These are phyloP conservation scores for Taxillus chinensis DNA, from an alignment of 164 flowering plant genomes.

Conservation along the genomic window DNA sequence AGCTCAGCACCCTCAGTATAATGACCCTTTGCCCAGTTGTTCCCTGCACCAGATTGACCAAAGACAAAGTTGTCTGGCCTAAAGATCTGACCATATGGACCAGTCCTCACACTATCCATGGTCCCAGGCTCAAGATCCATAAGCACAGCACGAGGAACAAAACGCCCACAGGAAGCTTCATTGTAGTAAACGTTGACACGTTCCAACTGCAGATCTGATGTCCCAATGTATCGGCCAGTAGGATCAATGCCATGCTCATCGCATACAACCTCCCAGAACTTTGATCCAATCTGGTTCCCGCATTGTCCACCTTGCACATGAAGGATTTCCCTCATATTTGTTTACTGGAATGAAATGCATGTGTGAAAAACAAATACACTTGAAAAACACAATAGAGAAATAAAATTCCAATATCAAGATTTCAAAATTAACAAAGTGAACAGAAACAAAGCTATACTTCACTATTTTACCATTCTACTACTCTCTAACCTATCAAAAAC, in stretches of 20 bases:
- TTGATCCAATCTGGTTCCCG: conserved; percentile 67
- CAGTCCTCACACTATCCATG: conserved; percentile 60
- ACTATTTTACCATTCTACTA: no score
- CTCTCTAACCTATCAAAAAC: no score
- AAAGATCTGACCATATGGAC: conserved; percentile 55
- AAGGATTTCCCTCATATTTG: conserved; percentile 52
- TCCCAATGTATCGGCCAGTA: conserved; percentile 46
- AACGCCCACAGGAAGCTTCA: conserved; percentile 50
- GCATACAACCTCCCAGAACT: conserved; percentile 65
- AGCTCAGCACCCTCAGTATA: conserved; percentile 67
- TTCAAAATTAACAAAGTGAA: no score
- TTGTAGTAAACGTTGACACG: conserved; percentile 60
- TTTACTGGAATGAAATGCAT: not conserved
- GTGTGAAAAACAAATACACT: no score
- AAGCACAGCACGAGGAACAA: conserved; percentile 57
- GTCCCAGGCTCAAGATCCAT: conserved; percentile 73
- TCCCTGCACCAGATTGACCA: conserved; percentile 60
- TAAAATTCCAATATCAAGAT: no score
- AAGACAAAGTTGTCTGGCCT: conserved; percentile 55
- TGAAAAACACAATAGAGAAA: no score
- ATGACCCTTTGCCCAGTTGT: conserved; percentile 66
- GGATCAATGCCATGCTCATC: conserved; percentile 57
- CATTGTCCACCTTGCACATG: conserved; percentile 70
- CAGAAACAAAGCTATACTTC: no score
- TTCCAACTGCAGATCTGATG: conserved; percentile 50